Evolutionary conservation across 352 stramenopile species (phyloP).

Genomic region (Aphanomyces euteiches): DNA sequence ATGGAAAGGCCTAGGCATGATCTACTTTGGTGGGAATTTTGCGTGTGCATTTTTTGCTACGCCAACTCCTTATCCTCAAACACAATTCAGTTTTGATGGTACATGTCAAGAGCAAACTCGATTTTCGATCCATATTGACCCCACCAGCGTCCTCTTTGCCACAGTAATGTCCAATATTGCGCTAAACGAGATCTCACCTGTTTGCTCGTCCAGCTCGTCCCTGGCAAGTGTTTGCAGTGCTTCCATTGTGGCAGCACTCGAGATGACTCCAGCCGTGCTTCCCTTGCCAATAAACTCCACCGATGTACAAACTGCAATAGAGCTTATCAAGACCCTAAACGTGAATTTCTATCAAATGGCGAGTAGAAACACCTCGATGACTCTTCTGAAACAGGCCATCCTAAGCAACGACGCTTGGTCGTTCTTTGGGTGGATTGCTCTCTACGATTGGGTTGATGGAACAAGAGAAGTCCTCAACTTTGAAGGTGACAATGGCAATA

Average conservation of each 20-base stretch:
- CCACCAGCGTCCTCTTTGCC: not conserved
- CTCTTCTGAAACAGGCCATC: slow-evolving; percentile 4
- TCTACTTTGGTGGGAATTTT: slow-evolving; percentile 7
- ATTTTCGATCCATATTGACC: not conserved
- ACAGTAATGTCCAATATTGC: not conserved
- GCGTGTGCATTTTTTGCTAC: not conserved
- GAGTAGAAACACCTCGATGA: not conserved
- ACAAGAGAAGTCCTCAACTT: slow-evolving; percentile 23
- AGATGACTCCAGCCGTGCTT: no score
- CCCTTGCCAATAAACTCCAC: no score
- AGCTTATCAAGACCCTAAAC: not conserved
- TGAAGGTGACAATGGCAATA: slow-evolving; percentile 3
- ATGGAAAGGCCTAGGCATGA: not conserved
- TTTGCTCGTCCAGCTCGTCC: not conserved
- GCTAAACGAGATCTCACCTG: not conserved
- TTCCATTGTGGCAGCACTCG: not conserved
- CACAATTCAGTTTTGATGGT: slow-evolving; percentile 8
- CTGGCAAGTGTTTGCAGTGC: not conserved
- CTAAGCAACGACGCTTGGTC: not conserved
- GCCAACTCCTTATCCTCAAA: slow-evolving; percentile 5
- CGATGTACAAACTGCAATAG: not conserved
- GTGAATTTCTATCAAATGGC: slow-evolving; percentile 15
- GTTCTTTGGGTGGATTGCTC: slow-evolving; percentile 14
- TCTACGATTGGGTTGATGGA: slow-evolving; percentile 21
- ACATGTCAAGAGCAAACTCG: not conserved